Evolutionary conservation across 1,284 basidiomycete species (phyloP), one percentile per base, ranked within the genome.

Genomic region (Pseudozyma sp.): DNA sequence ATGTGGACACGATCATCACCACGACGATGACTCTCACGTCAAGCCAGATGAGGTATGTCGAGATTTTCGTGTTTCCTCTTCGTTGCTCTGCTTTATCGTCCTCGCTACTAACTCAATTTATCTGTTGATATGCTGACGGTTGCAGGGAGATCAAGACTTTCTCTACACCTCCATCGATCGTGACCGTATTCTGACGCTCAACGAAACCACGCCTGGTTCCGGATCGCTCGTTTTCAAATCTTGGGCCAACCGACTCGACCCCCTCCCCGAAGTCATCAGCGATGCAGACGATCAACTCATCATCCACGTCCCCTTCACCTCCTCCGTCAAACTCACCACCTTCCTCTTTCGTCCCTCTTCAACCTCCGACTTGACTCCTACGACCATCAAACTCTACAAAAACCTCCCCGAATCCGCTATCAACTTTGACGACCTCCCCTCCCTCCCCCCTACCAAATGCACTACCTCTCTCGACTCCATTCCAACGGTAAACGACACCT

Each of bases 11-110:
- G 64, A 61, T 16, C 75, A 77, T 45, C 39, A 62, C 12, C 76
- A 78, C 56, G 76, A 82, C 50, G 81, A 83, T 44, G 82, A 80
- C 31, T 80, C 81, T 43, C 82, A 83, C 54, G 67, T 82, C 34
- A 73, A 72, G 38, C 67, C 77, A 0, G 77, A 75, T 35, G 72
- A 77, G 48, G 81, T 81, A 11, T 69, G 77, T 44, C 82, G 82
- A 42, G 76, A 84, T 36, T 52, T 76, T 13, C 71, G 82, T 19
- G 81, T 70, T 43, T 36, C 39, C 13, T 54, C 51, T 31, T 31
- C 25, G 25, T 31, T 31, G 25, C 25, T 31, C 25, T 31, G 6
- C 25, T 31, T 31, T 6, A 6, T 31, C 25, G 25, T 31, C 25
- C 25, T 31, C 25, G 25, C 25, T 31, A 31, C 25, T 31, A 6